Evolutionary conservation across 441 rosid species (phyloP).

Genomic region (Euphorbia corollata): DNA sequence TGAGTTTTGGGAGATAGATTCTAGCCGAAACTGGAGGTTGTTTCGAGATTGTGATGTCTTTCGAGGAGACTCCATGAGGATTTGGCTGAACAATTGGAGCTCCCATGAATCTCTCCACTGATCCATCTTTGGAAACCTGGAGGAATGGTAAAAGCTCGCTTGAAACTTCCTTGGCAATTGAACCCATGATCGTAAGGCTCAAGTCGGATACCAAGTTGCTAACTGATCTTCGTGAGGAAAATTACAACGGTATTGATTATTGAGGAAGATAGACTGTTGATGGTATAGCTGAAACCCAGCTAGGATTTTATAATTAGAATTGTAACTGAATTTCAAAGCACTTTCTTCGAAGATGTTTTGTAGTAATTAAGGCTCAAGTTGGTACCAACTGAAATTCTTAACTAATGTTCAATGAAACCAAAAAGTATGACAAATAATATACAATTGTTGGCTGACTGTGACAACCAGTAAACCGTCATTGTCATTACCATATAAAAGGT

Average conservation of each 20-base stretch:
- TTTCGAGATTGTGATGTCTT: constrained; percentile 31
- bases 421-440: too few species aligned
- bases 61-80: constrained; percentile 28
- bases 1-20: constrained; percentile 33
- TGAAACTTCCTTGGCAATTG: constrained; percentile 19
- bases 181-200: constrained; percentile 16
- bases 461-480: too few species aligned
- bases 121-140: constrained; percentile 32
- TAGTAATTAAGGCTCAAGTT: too few species aligned
- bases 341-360: too few species aligned
- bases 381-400: too few species aligned
- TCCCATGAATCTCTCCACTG: constrained; percentile 24
- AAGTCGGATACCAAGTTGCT: neutral
- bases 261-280: too few species aligned
- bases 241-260: neutral
- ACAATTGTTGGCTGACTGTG: too few species aligned
- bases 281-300: neutral
- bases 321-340: neutral
- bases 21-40: constrained; percentile 31
- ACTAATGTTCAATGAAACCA: too few species aligned
- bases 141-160: constrained; percentile 23
- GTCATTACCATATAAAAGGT: too few species aligned
- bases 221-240: neutral
- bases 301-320: neutral
- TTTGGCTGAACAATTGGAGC: constrained; percentile 31